Evolutionary conservation across 441 rosid genomes (phyloP), one percentile per base, ranked within the genome.

Genomic region (Rhodomyrtus psidioides): DNA sequence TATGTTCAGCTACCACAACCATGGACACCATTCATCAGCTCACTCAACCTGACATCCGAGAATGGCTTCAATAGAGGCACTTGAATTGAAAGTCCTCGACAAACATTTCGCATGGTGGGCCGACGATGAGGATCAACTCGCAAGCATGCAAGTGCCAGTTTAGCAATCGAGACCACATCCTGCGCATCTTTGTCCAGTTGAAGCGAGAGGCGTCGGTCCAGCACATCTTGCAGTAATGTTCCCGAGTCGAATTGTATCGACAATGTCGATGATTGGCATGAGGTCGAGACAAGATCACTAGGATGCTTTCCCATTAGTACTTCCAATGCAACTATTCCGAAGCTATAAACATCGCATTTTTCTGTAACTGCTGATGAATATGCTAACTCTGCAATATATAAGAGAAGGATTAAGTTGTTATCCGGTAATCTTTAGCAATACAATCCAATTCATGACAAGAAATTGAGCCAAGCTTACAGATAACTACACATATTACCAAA

Each of bases 291-390:
- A n/a, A 88, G 70, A 53, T 87, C 87, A 17, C 88, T 87, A 9
- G 86, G 87, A 82, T 86, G 90, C 55, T 65, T 82, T 82, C 91
- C 91, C 24, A 88, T 74, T 34, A 89, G 5, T 79, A 89, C 83
- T 83, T 89, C 91, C 13, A 89, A 28, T 27, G 85, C 55, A 82
- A 90, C 17, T 1, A 86, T 87, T 6, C 91, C 89, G 2, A 86
- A 90, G n/a, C 90, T 88, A 59, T 85, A 90, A 9, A 90, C 87
- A 75, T 87, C 90, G 4, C 87, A 88, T 70, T 87, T 88, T 56
- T 83, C 88, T 0, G 79, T 85, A 81, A 87, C 86, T 4, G 8
- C 84, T 42, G 42, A 24, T 23, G 86, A 82, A 85, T 83, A 90
- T 42, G 89, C 90, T 24, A 88, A 88, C 83, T 88, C 89, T 90